Evolutionary conservation across 1,284 basidiomycete genomes (phyloP).

Genomic region (Cystobasidium slooffiae): DNA sequence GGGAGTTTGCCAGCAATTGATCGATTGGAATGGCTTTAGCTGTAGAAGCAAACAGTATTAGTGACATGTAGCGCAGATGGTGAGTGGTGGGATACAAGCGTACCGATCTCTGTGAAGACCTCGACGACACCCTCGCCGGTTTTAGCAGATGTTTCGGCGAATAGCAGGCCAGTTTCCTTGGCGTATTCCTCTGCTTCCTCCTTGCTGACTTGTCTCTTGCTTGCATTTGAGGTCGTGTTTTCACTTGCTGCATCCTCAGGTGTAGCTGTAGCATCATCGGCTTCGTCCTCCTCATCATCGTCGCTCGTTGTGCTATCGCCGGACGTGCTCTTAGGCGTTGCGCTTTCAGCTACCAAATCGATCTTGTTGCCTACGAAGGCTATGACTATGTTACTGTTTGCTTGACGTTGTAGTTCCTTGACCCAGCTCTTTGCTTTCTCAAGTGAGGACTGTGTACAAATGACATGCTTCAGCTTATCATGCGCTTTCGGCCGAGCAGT

Average conservation of each 20-base stretch:
- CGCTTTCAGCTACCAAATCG: slow-evolving; percentile 49
- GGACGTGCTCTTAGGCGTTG: slow-evolving; percentile 8
- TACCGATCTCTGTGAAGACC: slow-evolving; percentile 97
- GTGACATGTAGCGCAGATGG: slow-evolving; percentile 41
- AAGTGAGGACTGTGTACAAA: slow-evolving; percentile 68
- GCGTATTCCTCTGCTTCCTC: slow-evolving; percentile 98
- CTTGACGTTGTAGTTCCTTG: slow-evolving; percentile 97
- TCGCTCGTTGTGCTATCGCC: slow-evolving; percentile 70
- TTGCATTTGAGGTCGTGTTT: slow-evolving; percentile 61
- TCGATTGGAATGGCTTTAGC: slow-evolving; percentile 97
- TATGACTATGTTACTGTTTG: slow-evolving; percentile 98
- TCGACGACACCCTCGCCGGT: slow-evolving; percentile 95
- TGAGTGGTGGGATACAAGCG: slow-evolving; percentile 55
- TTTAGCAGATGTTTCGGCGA: slow-evolving; percentile 98
- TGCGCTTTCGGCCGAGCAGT: neutral
- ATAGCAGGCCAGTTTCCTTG: slow-evolving; percentile 85
- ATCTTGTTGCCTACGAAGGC: slow-evolving; percentile 69
- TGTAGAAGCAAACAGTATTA: slow-evolving; percentile 56
- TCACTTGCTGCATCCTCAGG: slow-evolving; percentile 59
- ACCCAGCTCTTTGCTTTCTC: slow-evolving; percentile 99
- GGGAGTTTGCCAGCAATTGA: slow-evolving; percentile 79
- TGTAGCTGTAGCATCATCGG: slow-evolving; percentile 64
- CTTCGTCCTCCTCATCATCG: slow-evolving; percentile 66
- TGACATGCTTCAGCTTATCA: neutral
- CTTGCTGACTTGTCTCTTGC: slow-evolving; percentile 79